These are phyloP conservation scores for Amanita muscaria DNA, from an alignment of 768 basidiomycete genomes.

Conservation along the genomic window DNA sequence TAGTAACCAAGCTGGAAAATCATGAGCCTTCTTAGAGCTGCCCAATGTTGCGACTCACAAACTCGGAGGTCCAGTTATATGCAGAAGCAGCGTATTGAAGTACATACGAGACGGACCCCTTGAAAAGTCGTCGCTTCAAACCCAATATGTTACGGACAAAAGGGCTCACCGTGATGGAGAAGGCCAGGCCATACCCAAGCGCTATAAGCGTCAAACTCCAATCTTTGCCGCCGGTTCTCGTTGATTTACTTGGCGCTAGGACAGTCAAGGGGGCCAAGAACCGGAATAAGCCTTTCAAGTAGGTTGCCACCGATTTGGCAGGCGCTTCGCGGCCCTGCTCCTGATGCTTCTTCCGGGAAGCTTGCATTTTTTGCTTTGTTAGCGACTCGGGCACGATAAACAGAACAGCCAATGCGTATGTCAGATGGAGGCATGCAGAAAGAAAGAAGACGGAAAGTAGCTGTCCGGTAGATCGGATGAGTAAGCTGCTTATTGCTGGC, in stretches of 20 bases:
- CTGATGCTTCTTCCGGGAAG: slow-evolving; percentile 27
- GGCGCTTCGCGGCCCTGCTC: slow-evolving; percentile 20
- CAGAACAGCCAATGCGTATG: slow-evolving; percentile 42
- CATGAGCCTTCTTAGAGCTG: too few relatives aligned
- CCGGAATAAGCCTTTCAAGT: slow-evolving; percentile 37
- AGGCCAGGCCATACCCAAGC: slow-evolving; percentile 39
- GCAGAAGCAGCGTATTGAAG: slow-evolving; percentile 56
- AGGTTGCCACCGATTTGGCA: slow-evolving; percentile 11
- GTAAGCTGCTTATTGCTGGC: slow-evolving; percentile 59
- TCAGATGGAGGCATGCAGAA: slow-evolving; percentile 38
- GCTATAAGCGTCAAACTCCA: slow-evolving; percentile 60
- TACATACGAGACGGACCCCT: slow-evolving; percentile 51
- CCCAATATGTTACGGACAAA: not conserved
- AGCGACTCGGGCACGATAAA: slow-evolving; percentile 76
- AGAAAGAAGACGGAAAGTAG: slow-evolving; percentile 67
- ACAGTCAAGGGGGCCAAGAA: slow-evolving; percentile 69
- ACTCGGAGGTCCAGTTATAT: slow-evolving; percentile 63
- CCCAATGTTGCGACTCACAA: slow-evolving; percentile 29
- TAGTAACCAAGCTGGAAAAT: slow-evolving; percentile 60
- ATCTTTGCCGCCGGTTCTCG: slow-evolving; percentile 37
- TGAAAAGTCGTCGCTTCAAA: not conserved
- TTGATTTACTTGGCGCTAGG: slow-evolving; percentile 45
- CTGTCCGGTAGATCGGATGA: slow-evolving; percentile 49
- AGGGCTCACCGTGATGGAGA: slow-evolving; percentile 36
- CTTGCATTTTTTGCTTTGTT: slow-evolving; percentile 38